Evolutionary conservation across 192 early-diverging fungal genomes (phyloP), one percentile per base, ranked within the genome.

Genomic region (Coemansia sp.): DNA sequence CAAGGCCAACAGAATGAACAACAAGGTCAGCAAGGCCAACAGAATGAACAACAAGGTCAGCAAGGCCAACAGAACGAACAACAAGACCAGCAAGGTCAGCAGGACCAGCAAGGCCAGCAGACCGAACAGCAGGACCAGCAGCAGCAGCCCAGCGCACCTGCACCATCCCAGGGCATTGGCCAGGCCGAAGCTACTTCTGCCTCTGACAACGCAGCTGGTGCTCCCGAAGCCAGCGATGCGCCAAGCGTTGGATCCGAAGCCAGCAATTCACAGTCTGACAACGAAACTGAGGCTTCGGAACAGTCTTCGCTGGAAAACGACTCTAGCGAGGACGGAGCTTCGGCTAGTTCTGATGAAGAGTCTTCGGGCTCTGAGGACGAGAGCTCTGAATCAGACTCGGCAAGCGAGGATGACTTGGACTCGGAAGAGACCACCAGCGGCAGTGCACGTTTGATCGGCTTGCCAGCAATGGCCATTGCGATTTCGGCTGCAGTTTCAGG

Each of bases 401-500:
- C 42, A 3, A 44, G 41, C 6, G 53, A 53, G 23, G 38, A 54
- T 28, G 53, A 54, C 53, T 16, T 42, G 41, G 53, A 56, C 14
- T 15, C 38, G 14, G 52, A 53, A 3, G 53, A 56, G 5, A 16
- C 15, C 14, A 31, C 10, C 17, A 31, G 41, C 53, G 18, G 53
- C 32, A 41, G 40, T 11, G 42, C 42, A n/a, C 53, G 16, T 42
- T 30, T 41, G 31, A 44, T 44, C 41, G 11, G 40, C 3, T n/a
- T 44, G 12, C 41, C 53, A 11, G 39, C 15, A 6, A 10, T 32
- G 30, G 28, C 15, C 11, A 31, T 56, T 21, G 40, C 43, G n/a
- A 26, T 42, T 10, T 56, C 53, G 3, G 41, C 16, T 1, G 53
- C 40, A 10, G 42, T 56, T 11, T 34, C 42, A 12, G 42, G 53